Evolutionary conservation across 2,329 filamentous ascomycete genomes (phyloP), one percentile per base, ranked within the genome.

Genomic region (Arthroderma sp.): DNA sequence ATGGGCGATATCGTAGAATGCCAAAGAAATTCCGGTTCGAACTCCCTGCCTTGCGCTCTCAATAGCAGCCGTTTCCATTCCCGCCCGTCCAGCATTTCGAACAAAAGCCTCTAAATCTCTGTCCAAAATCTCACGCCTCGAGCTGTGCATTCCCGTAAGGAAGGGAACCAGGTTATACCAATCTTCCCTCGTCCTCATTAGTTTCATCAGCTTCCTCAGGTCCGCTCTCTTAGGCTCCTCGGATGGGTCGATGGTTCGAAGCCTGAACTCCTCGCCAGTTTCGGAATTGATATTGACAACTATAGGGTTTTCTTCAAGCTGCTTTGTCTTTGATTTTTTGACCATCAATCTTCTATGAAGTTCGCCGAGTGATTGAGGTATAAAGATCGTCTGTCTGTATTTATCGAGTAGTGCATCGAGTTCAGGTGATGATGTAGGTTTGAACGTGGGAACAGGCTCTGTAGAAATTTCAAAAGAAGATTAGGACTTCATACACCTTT

Each of bases 301-400:
- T 8, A 69, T 58, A 0, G 65, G 65, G 34, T 68, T 60, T 9
- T 66, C 57, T 30, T 58, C 49, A 29, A 70, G 55, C 42, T 58
- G 53, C 9, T 58, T 53, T 34, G 58, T 55, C 38, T 63, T 58
- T 33, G 58, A 62, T 30, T 58, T 48, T 41, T 60, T 59, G 54
- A 64, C 68, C 45, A 69, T 60, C 38, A 65, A 57, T 36, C 55
- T 58, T 47, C 58, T 58, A 46, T 69, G 66, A 36, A 57, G 57
- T 4, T 54, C 47, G 32, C 56, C 53, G 4, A 70, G 59, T 33
- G 60, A 59, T 40, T 57, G 58, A 29, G 67, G 68, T 30, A 68
- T 63, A 53, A 70, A 69, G 41, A 69, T 56, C 36, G 64, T 60
- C 48, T 68, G 53, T 50, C 67, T 66, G 54, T 65, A 68, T 47